Conservation (phyloP, 1,284 basidiomycete species). For the Ganoderma boninense region DNA sequence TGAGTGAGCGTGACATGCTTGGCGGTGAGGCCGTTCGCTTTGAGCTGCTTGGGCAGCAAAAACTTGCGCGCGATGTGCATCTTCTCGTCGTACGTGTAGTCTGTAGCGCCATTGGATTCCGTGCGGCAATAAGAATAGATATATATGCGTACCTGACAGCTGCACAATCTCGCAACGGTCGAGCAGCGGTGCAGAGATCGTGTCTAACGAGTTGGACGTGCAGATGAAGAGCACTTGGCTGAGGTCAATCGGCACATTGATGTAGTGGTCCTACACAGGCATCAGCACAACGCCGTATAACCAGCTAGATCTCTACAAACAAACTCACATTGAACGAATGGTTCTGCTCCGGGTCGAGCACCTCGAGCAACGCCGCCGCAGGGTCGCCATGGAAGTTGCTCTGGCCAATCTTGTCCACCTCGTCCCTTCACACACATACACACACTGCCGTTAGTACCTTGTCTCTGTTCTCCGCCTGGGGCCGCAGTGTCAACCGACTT, state of each 20-base stretch:
- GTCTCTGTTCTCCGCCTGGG: constrained; percentile 12
- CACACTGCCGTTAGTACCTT: neutral
- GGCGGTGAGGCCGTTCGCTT: constrained; percentile 70
- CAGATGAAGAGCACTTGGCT: constrained; percentile 91
- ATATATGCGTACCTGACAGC: constrained; percentile 58
- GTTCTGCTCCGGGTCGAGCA: constrained; percentile 93
- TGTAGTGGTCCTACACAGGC: constrained; percentile 80
- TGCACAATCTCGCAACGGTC: constrained; percentile 80
- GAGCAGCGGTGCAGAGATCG: constrained; percentile 85
- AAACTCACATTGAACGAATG: constrained; percentile 77
- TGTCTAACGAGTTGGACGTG: constrained; percentile 87
- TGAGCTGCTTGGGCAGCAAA: constrained; percentile 86
- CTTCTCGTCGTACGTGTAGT: constrained; percentile 93
- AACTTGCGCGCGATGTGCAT: constrained; percentile 87
- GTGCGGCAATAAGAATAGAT: too few relatives aligned
- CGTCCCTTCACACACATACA: constrained; percentile 59
- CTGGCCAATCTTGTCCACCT: constrained; percentile 90
- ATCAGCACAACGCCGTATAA: neutral
- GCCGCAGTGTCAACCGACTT: constrained; percentile 45
- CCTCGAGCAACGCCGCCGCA: constrained; percentile 86
- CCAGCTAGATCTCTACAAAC: too few relatives aligned
- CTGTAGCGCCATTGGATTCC: constrained; percentile 40
- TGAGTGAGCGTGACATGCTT: constrained; percentile 56
- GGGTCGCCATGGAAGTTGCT: constrained; percentile 92
- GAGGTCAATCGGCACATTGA: constrained; percentile 90